Percentiles rank a stretch among this genome's conserved stretches.
phyloP scores from a whole-genome alignment of 306 rosid genomes.

The Vigna unguiculata region DNA sequence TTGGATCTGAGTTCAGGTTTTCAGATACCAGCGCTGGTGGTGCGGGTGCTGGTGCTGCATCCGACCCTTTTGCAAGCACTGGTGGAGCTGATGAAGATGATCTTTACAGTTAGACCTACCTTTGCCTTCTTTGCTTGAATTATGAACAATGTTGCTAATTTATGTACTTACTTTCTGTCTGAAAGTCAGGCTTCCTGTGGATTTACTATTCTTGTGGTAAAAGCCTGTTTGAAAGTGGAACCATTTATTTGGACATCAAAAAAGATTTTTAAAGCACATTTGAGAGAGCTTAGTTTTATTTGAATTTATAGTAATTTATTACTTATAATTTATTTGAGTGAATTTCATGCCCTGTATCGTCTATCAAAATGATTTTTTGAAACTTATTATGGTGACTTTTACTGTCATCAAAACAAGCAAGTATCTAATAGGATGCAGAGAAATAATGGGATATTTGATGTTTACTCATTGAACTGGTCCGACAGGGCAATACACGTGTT shows the following conservation, averaged over 20 bases:
- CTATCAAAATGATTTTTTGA: not conserved
- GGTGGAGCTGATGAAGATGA: conserved; percentile 93
- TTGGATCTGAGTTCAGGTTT: conserved; percentile 89
- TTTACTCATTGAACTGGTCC: no score
- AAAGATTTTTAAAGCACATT: not conserved
- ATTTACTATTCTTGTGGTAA: conserved; percentile 40
- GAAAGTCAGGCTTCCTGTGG: conserved; percentile 44
- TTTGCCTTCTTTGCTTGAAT: not conserved
- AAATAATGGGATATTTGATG: no score
- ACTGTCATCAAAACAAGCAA: no score
- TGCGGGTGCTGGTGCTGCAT: conserved; percentile 37
- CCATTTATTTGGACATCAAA: not conserved
- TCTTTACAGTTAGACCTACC: conserved; percentile 73
- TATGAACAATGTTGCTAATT: conserved; percentile 16
- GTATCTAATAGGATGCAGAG: no score
- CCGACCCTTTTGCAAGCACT: conserved; percentile 83
- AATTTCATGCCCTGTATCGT: not conserved
- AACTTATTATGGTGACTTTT: no score
- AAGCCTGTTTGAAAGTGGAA: conserved; percentile 27
- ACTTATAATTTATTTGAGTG: not conserved
- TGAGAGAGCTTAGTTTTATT: conserved; percentile 14
- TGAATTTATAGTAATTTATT: not conserved
- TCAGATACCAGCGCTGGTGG: conserved; percentile 56
- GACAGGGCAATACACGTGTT: no score
- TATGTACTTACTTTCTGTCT: conserved; percentile 37